Base-by-base conservation (phyloP, 176 grass and related monocot species). In the Musa acuminata region DNA sequence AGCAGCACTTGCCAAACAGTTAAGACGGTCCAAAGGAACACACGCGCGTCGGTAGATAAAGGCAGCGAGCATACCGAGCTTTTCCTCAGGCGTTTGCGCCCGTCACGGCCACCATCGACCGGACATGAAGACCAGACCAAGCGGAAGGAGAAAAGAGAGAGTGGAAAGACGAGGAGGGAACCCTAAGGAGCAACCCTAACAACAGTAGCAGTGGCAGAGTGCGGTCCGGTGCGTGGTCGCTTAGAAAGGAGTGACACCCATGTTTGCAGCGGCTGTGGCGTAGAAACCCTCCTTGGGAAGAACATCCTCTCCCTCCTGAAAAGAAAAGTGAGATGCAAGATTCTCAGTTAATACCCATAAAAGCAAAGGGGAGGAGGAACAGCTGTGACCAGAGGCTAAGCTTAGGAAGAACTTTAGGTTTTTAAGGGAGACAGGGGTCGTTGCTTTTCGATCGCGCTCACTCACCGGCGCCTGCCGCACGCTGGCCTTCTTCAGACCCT, bases 231-330 rank as follows among this genome's bases (percentile, higher is more conserved):
- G 43, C 67, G 49, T 70, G 12, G 14, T 13, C 13, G 43, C 43
- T 80, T 82, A 93, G 78, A 85, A 91, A 20, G 94, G 94, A 63
- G 94, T 62, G 70, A 91, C 77, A 21, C 86, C 84, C 88, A 89
- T 87, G 88, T 82, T 79, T 55, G 95, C 94, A 17, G 91, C 94
- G 2, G 86, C 84, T 70, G 67, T 70, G 16, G 78, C 69, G 73
- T 99, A 99, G 83, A 99, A 83, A 17, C 88, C 84, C 21, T 95
- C 91, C 81, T 86, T 99, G 82, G 91, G 89, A 75, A 95, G 84
- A 80, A 99, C 81, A 81, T 92, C 89, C 21, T 91, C 95, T 63
- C 80, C 78, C 55, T 88, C 96, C 86, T 99, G 72, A 23, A 72
- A 10, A 64, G 53, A 13, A 69, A 55, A 52, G 64, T 64, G 16